Percentiles rank a stretch among this genome's conserved stretches.
These are phyloP conservation scores for Annulohypoxylon truncatum DNA, from an alignment of 2,329 filamentous ascomycete genomes.

Conservation along the genomic window DNA sequence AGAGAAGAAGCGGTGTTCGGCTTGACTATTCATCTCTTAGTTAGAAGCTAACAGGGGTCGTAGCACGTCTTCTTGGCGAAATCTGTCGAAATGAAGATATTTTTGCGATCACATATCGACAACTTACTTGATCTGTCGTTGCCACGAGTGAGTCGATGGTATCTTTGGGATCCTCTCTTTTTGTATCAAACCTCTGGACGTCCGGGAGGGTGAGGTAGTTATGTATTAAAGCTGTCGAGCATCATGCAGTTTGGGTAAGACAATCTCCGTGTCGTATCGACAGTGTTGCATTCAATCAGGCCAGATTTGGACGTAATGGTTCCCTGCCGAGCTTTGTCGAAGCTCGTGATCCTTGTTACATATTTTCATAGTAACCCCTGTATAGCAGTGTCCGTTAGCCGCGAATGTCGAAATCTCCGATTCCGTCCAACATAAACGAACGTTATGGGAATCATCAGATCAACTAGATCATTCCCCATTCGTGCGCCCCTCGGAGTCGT, in stretches of 20 bases:
- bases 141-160: constrained; percentile 25
- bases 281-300: constrained; percentile 34
- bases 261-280: constrained; percentile 34
- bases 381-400: constrained; percentile 36
- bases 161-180: constrained; percentile 7
- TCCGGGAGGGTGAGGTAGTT: constrained; percentile 2
- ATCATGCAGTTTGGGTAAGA: constrained; percentile 30
- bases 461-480: constrained; percentile 27
- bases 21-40: constrained; percentile 3
- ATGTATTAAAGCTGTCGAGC: constrained; percentile 22
- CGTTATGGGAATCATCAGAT: constrained; percentile 33
- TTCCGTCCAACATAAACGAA: constrained; percentile 25
- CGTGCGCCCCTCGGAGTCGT: constrained; percentile 29
- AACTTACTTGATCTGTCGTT: not conserved
- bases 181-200: constrained; percentile 12
- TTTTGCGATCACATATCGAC: constrained; percentile 8
- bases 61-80: constrained; percentile 35
- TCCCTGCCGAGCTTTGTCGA: constrained; percentile 28
- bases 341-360: constrained; percentile 36
- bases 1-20: constrained; percentile 25
- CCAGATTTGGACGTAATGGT: constrained; percentile 31
- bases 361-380: constrained; percentile 24
- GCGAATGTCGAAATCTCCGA: constrained; percentile 42
- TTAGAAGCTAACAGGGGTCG: constrained; percentile 27
- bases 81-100: constrained; percentile 30